A percentile compares a stretch with the other conserved stretches of the same genome.
These are phyloP conservation scores for Phylloporus arenicola DNA, from an alignment of 768 basidiomycete genomes.

Conservation along the genomic window DNA sequence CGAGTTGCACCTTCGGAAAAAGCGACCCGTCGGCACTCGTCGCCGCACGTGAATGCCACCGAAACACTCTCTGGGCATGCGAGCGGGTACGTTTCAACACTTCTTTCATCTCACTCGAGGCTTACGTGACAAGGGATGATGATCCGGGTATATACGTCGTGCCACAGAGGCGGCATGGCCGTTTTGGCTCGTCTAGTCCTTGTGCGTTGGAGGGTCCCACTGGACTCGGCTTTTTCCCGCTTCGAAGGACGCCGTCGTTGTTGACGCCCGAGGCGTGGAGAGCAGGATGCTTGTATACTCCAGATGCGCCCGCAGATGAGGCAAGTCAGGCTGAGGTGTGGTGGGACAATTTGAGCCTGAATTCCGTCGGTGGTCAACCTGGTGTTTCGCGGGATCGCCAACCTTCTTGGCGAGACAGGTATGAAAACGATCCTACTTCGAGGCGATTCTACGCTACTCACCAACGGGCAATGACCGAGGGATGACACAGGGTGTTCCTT, in stretches of 20 bases:
- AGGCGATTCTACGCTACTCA: slow-evolving; percentile 2
- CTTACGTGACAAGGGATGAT: slow-evolving; percentile 1
- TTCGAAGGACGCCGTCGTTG: slow-evolving; percentile 3
- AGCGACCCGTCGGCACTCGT: slow-evolving; percentile 4
- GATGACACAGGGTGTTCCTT: not conserved
- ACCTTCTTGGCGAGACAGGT: slow-evolving; percentile 20
- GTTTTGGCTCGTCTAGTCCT: not conserved
- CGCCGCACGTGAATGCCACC: not conserved
- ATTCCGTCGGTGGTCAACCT: not conserved
- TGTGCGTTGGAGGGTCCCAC: not conserved
- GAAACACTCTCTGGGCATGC: not conserved
- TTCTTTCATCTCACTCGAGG: not conserved
- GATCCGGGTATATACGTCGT: slow-evolving; percentile 12
- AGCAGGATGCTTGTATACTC: slow-evolving; percentile 9
- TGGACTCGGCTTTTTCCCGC: slow-evolving; percentile 7
- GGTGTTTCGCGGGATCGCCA: not conserved
- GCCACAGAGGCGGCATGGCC: slow-evolving; percentile 15
- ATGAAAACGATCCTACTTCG: slow-evolving; percentile 20
- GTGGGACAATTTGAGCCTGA: slow-evolving; percentile 7
- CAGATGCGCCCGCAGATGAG: slow-evolving; percentile 12
- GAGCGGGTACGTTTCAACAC: not conserved
- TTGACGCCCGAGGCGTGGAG: slow-evolving; percentile 11
- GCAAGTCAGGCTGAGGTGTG: not conserved
- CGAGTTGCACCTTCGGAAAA: not conserved
- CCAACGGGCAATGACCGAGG: slow-evolving; percentile 9